A percentile compares a stretch with the other conserved stretches of the same genome.
These are phyloP conservation scores for Arthrobotrys megalospora DNA, from an alignment of 2,329 filamentous ascomycete species.

Conservation along the genomic window DNA sequence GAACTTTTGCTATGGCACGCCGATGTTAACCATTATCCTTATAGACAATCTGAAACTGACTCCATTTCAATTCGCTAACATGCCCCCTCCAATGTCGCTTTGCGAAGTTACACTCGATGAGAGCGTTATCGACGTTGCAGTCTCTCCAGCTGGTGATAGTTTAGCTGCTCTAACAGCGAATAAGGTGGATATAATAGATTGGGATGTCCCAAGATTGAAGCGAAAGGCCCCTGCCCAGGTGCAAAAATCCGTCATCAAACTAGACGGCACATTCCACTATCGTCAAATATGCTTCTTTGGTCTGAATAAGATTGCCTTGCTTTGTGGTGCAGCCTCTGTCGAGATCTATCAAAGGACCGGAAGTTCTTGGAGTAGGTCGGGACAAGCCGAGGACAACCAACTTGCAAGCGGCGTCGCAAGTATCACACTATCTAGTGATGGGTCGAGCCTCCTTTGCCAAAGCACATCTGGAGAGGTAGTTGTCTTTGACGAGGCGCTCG, in stretches of 20 bases:
- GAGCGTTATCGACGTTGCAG: conserved; percentile 80
- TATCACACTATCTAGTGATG: conserved; percentile 35
- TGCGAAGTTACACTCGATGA: conserved; percentile 78
- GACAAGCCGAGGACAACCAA: conserved; percentile 11
- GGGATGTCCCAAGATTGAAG: conserved; percentile 69
- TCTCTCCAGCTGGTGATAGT: conserved; percentile 76
- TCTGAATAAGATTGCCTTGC: conserved; percentile 61
- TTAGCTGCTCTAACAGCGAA: conserved; percentile 81
- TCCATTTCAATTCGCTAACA: conserved; percentile 83
- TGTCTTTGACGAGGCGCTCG: conserved; percentile 28
- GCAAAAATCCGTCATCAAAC: conserved; percentile 53
- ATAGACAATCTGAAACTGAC: conserved; percentile 82
- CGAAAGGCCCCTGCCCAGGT: conserved; percentile 31
- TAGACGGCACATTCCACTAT: conserved; percentile 57
- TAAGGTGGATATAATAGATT: conserved; percentile 79
- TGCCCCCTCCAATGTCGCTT: conserved; percentile 93
- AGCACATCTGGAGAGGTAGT: conserved; percentile 34
- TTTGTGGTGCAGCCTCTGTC: conserved; percentile 24
- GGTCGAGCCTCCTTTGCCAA: conserved; percentile 32
- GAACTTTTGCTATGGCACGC: conserved; percentile 62
- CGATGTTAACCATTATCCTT: conserved; percentile 57
- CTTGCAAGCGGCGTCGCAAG: conserved; percentile 26
- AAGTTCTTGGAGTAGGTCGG: conserved; percentile 22
- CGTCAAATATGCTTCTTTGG: conserved; percentile 66
- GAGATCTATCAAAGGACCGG: conserved; percentile 35